Evolutionary conservation across 495 filamentous ascomycete species (phyloP).

Genomic region (Aspergillus sclerotioniger): DNA sequence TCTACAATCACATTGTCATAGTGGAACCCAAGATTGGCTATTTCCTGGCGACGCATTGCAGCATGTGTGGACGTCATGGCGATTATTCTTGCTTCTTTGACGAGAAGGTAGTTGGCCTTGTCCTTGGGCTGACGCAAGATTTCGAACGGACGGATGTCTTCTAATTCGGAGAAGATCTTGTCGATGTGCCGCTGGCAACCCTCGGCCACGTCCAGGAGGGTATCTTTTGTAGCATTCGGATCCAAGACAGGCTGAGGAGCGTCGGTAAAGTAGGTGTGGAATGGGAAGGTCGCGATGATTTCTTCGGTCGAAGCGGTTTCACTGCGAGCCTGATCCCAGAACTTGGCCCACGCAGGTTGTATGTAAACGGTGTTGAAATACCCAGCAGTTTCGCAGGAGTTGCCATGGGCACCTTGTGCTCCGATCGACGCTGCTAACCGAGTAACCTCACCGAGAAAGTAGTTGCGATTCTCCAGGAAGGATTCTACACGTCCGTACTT

Average conservation of each 20-base stretch:
- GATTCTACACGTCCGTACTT: slow-evolving; percentile 95
- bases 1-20: slow-evolving; percentile 99
- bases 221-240: slow-evolving; percentile 58
- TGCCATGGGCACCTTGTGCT: slow-evolving; percentile 87
- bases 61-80: slow-evolving; percentile 99
- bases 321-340: slow-evolving; percentile 59
- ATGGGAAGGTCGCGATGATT: slow-evolving; percentile 78
- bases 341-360: slow-evolving; percentile 82
- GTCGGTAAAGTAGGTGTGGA: slow-evolving; percentile 83
- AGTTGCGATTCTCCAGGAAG: slow-evolving; percentile 84
- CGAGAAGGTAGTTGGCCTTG: slow-evolving; percentile 91
- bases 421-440: slow-evolving; percentile 78
- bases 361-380: slow-evolving; percentile 96
- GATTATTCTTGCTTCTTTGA: slow-evolving; percentile 92
- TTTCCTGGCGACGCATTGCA: slow-evolving; percentile 93
- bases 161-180: slow-evolving; percentile 89
- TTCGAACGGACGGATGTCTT: slow-evolving; percentile 93
- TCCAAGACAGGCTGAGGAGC: slow-evolving; percentile 85
- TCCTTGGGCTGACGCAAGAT: slow-evolving; percentile 83
- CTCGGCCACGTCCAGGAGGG: slow-evolving; percentile 69
- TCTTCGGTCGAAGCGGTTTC: slow-evolving; percentile 55
- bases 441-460: slow-evolving; percentile 80
- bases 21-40: slow-evolving; percentile 85
- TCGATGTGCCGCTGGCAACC: slow-evolving; percentile 90
- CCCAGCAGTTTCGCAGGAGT: slow-evolving; percentile 91